Base-by-base conservation (phyloP, 305 asterid species). In the Fraxinus latifolia region DNA sequence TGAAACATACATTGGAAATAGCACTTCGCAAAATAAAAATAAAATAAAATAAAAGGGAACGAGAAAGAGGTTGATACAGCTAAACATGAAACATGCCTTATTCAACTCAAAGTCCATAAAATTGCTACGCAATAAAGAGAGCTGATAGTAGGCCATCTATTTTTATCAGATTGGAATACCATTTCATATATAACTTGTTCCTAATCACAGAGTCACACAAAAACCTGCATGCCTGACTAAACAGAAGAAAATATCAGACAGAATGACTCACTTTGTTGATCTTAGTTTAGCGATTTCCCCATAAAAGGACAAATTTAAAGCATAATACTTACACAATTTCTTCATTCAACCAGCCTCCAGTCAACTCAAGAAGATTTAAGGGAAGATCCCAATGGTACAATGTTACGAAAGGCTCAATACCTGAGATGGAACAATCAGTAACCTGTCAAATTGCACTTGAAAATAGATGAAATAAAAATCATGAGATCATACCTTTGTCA, bases 281-380 rank as follows among this genome's bases (percentile, higher is more conserved):
- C 23, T 53, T 53, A 53, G 65, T 14, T 53, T 53, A 53, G 23
- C 25, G 8, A 53, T n/a, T 53, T 53, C 65, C 65, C 21, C 7
- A 53, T 17, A 42, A 50, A 3, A 37, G 82, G 74, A 83, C 89
- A 44, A 12, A 12, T 17, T 12, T 3, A 44, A 44, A 44, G 55
- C n/a, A 8, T 44, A 44, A 44, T 44, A 3, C 55, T 88, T 88
- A 87, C 93, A 89, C 86, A 81, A 86, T 89, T 31, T 83, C 60
- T 80, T 89, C 73, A 70, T 80, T 80, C 81, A 87, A 83, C 91
- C 91, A 91, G 75, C 94, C 94, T 5, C 91, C 93, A 70, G 83
- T 79, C 9, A 90, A 86, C 58, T 91, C 88, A 33, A 77, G 80
- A 76, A 62, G 90, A 84, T 83, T 81, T 74, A 85, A 85, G 55